Evolutionary conservation across 257 asterid genomes (phyloP), one percentile per base, ranked within the genome.

Genomic region (Salvia splendens): DNA sequence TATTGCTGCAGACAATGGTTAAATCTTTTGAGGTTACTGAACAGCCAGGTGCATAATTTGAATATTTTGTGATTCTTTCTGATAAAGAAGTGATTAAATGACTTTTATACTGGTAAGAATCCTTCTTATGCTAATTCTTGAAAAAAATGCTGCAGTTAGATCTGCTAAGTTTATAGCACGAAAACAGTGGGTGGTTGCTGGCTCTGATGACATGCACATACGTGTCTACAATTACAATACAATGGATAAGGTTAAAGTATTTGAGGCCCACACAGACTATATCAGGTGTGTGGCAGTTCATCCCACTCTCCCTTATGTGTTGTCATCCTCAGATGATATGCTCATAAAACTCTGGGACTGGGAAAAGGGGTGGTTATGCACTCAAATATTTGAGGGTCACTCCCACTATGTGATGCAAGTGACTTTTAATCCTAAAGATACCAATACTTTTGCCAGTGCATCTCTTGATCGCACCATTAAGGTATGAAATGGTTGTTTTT

Each of bases 351-450:
- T 94, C 33, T 94, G 99, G 99, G 99, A 94, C 81, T 94, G 99
- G 99, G 99, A 94, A 73, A 94, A 91, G 81, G 99, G 98, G 17
- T 91, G 97, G 97, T 69, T 70, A 30, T 91, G 97, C 83, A 91
- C 98, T 77, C 99, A 94, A 75, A 91, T 94, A 68, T 94, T 91
- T 73, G 99, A 94, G 83, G 99, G 98, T 48, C 99, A 94, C 75
- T 94, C 99, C 69, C 99, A 94, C 84, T 94, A 94, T 38, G 96
- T 94, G 76, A 94, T 94, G 99, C 99, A 94, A 85, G 99, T 94
- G 74, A 88, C 97, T 14, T 88, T 94, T 84, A 91, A 91, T 81
- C 99, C 99, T 52, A 94, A 94, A 81, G 99, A 94, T 70, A 94
- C 98, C 60, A 91, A 94, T 72, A 94, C 99, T 52, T 94, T 94